Percentiles rank a stretch among this genome's conserved stretches.
Conservation (phyloP, 2,329 filamentous ascomycete species). For the Arthrinium puccinioides region DNA sequence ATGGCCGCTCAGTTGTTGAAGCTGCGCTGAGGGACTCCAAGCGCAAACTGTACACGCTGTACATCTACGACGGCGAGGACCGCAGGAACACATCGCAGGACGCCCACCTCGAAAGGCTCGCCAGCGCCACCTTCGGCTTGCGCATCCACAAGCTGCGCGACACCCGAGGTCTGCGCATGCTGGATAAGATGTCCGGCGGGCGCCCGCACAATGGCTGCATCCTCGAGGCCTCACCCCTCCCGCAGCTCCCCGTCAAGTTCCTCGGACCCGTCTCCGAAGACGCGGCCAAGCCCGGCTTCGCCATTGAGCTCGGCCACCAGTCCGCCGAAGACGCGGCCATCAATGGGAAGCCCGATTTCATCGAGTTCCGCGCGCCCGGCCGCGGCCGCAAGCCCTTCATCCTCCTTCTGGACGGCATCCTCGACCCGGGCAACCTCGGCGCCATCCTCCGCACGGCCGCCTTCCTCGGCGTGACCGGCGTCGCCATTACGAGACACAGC, state of each 20-base stretch:
- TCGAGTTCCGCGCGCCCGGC: constrained; percentile 25
- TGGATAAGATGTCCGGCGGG: constrained; percentile 77
- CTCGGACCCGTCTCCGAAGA: constrained; percentile 44
- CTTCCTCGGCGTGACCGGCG: constrained; percentile 82
- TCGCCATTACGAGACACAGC: constrained; percentile 67
- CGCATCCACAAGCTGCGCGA: constrained; percentile 48
- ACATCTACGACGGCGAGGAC: constrained; percentile 59
- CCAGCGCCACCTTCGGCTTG: constrained; percentile 41
- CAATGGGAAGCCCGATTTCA: constrained; percentile 59
- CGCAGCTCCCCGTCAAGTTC: constrained; percentile 57
- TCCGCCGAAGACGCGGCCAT: constrained; percentile 65
- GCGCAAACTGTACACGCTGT: constrained; percentile 77
- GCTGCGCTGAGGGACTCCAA: constrained; percentile 62
- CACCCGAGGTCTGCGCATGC: constrained; percentile 53
- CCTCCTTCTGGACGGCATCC: constrained; percentile 65
- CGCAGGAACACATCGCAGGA: constrained; percentile 41
- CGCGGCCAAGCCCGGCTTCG: constrained; percentile 42
- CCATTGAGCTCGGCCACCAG: constrained; percentile 57
- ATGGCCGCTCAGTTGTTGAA: constrained; percentile 73
- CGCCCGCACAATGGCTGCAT: constrained; percentile 87
- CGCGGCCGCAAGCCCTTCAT: constrained; percentile 59
- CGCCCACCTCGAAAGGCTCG: constrained; percentile 34
- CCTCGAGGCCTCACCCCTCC: constrained; percentile 79
- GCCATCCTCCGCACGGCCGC: constrained; percentile 82
- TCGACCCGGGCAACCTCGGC: constrained; percentile 86